These are phyloP conservation scores for Lodderomyces beijingensis DNA, from an alignment of 1,139 yeast genomes.

Conservation along the genomic window DNA sequence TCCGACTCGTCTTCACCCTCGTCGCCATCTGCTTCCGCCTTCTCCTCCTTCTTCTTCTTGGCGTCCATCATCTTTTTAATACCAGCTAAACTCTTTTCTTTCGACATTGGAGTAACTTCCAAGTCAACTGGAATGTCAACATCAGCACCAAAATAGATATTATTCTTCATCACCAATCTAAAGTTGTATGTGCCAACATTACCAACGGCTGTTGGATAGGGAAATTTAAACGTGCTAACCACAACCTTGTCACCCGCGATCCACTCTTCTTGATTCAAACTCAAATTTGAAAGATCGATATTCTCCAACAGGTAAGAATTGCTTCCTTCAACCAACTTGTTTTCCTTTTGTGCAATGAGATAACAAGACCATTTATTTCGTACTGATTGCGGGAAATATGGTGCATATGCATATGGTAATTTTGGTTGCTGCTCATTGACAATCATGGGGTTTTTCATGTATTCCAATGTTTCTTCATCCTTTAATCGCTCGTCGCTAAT, in stretches of 20 bases:
- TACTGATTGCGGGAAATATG: constrained; percentile 61
- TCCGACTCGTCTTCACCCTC: constrained; percentile 22
- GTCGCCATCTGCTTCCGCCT: constrained; percentile 9
- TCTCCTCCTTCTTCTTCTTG: constrained; percentile 15
- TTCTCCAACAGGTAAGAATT: constrained; percentile 54
- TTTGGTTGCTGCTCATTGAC: constrained; percentile 62
- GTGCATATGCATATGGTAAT: constrained; percentile 63
- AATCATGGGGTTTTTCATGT: constrained; percentile 66
- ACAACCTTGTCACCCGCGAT: constrained; percentile 40
- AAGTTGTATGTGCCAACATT: constrained; percentile 58
- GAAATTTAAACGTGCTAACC: constrained; percentile 71
- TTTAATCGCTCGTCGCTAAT: constrained; percentile 32
- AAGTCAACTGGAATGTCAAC: constrained; percentile 62
- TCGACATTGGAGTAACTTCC: constrained; percentile 54
- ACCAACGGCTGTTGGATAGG: constrained; percentile 62
- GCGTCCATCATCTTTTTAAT: constrained; percentile 9
- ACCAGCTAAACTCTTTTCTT: constrained; percentile 11
- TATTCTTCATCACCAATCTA: constrained; percentile 59
- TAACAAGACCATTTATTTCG: constrained; percentile 65
- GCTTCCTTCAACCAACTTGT: constrained; percentile 62
- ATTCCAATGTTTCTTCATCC: constrained; percentile 56
- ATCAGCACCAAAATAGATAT: constrained; percentile 70
- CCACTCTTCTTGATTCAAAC: constrained; percentile 46
- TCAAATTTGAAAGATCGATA: constrained; percentile 53
- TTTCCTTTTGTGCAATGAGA: constrained; percentile 68